Evolutionary conservation across 2,329 filamentous ascomycete species (phyloP), one percentile per base, ranked within the genome.

Genomic region (Acrodontium crateriforme): DNA sequence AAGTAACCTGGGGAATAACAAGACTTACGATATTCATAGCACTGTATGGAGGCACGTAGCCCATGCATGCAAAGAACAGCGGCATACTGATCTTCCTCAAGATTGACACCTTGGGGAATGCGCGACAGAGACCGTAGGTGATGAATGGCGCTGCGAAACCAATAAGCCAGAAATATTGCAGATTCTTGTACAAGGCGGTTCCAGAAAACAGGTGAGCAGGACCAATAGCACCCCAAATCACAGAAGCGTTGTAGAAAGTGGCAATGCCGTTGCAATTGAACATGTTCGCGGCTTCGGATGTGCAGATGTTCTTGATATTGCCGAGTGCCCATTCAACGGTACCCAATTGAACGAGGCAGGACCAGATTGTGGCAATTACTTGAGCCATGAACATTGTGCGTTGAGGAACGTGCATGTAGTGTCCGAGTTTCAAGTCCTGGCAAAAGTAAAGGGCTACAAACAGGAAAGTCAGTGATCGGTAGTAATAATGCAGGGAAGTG

Each of bases 1-100:
- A n/a, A n/a, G n/a, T n/a, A n/a, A n/a, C n/a, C n/a, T n/a, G n/a
- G n/a, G n/a, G n/a, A n/a, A n/a, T n/a, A n/a, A n/a, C n/a, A n/a
- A n/a, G n/a, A n/a, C n/a, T n/a, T n/a, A n/a, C n/a, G n/a, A n/a
- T n/a, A n/a, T n/a, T n/a, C n/a, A n/a, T n/a, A n/a, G n/a, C n/a
- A n/a, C n/a, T n/a, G n/a, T n/a, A n/a, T n/a, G n/a, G n/a, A n/a
- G n/a, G n/a, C n/a, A n/a, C n/a, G n/a, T n/a, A n/a, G n/a, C n/a
- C n/a, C n/a, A n/a, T n/a, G n/a, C n/a, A n/a, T n/a, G n/a, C 82
- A 32, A 91, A 85, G 6, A 91, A 65, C 10, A 91, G 78, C 0
- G 83, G 81, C 37, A 41, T 45, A 29, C 45, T 42, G 22, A 47
- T 27, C 29, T 43, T 39, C 21, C 31, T 38, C 13, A 40, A 28